Evolutionary conservation across 2,329 filamentous ascomycete genomes (phyloP).

Genomic region (Monilinia polystroma): DNA sequence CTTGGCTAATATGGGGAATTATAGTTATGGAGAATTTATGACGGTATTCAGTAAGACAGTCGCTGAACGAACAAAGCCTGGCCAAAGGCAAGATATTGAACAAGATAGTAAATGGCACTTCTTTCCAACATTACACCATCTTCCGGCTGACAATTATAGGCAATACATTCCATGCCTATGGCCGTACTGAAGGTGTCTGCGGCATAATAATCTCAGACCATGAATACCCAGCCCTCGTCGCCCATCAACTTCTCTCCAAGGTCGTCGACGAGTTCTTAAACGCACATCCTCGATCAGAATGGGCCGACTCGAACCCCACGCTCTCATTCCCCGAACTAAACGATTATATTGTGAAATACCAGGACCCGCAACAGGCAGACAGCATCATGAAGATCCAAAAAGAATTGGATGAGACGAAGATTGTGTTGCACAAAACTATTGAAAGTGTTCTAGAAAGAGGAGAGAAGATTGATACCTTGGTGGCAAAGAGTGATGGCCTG

Average conservation of each 20-base stretch:
- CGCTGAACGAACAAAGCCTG: slow-evolving; percentile 78
- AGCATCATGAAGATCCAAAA: slow-evolving; percentile 95
- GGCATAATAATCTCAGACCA: slow-evolving; percentile 76
- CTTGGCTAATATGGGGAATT: neutral
- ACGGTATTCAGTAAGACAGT: slow-evolving; percentile 83
- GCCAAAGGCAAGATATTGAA: slow-evolving; percentile 81
- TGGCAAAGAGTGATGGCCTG: slow-evolving; percentile 88
- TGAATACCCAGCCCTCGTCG: slow-evolving; percentile 73
- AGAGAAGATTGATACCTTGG: slow-evolving; percentile 93
- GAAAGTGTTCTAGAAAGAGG: slow-evolving; percentile 84
- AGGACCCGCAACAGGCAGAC: slow-evolving; percentile 81
- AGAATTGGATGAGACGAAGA: slow-evolving; percentile 96
- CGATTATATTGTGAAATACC: slow-evolving; percentile 66
- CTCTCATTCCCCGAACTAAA: slow-evolving; percentile 71
- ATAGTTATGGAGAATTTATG: slow-evolving; percentile 65
- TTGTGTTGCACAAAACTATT: slow-evolving; percentile 95
- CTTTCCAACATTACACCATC: neutral
- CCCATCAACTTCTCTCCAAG: slow-evolving; percentile 84
- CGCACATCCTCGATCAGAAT: slow-evolving; percentile 69
- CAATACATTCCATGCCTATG: slow-evolving; percentile 77
- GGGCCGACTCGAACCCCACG: slow-evolving; percentile 54
- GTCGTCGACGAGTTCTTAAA: slow-evolving; percentile 83
- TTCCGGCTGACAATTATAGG: slow-evolving; percentile 44
- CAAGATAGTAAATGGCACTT: slow-evolving; percentile 59
- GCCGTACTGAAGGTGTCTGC: slow-evolving; percentile 69